A percentile compares a stretch with the other conserved stretches of the same genome.
phyloP scores from a whole-genome alignment of 139 green algal species.

The Gonium pectorale region DNA sequence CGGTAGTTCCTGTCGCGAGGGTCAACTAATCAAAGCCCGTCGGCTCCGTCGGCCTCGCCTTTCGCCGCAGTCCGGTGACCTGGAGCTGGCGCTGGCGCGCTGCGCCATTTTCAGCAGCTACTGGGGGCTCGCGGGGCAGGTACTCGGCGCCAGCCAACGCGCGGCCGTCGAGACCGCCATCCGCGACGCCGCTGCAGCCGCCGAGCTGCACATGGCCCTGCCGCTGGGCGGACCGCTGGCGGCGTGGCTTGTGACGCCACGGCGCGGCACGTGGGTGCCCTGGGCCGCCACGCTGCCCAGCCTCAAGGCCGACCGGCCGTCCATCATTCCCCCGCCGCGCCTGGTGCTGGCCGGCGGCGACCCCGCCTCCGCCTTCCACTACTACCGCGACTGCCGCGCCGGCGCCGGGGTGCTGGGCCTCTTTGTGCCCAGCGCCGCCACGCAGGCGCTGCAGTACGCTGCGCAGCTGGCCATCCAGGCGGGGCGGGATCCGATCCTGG shows the following conservation, averaged over 20 bases:
- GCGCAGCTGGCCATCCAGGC: conserved; percentile 38
- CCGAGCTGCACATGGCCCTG: conserved; percentile 31
- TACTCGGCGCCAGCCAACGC: conserved; percentile 25
- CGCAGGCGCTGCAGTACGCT: conserved; percentile 46
- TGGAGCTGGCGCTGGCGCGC: conserved; percentile 46
- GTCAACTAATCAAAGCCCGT: too few species aligned
- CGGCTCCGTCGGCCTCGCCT: too few species aligned
- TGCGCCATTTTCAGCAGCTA: conserved; percentile 47
- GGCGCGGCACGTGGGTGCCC: conserved; percentile 30
- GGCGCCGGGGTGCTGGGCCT: conserved; percentile 12
- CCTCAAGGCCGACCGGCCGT: background rate
- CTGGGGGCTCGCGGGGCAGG: conserved; percentile 49
- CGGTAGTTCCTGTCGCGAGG: too few species aligned
- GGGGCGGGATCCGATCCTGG: conserved; percentile 44
- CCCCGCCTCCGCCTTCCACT: conserved; percentile 26
- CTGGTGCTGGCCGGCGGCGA: background rate
- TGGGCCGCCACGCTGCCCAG: conserved; percentile 40
- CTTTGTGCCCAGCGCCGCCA: conserved; percentile 43
- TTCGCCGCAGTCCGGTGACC: conserved; percentile 8
- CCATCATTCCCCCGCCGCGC: background rate
- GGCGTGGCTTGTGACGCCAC: conserved; percentile 20
- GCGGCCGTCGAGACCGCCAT: conserved; percentile 25
- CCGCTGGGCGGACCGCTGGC: conserved; percentile 36
- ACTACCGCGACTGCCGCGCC: conserved; percentile 33
- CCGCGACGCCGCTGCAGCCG: background rate